phyloP scores from a whole-genome alignment of 192 early-diverging fungal species.

The Backusella circina region DNA sequence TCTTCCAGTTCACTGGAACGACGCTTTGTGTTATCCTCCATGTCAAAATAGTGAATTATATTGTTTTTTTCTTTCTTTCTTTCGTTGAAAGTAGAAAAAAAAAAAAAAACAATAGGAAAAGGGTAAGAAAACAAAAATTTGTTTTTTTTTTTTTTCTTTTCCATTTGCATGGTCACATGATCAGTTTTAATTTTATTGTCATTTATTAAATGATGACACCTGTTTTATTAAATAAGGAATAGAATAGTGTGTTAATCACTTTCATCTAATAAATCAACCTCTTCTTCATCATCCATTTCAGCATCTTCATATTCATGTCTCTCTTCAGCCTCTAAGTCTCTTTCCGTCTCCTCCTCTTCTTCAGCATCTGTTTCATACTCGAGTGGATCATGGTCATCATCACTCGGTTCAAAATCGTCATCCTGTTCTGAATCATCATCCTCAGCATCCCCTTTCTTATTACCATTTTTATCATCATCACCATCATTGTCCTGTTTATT shows the following conservation, averaged over 20 bases:
- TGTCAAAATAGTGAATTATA: conserved; percentile 4
- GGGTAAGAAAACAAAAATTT: neutral
- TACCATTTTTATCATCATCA: neutral
- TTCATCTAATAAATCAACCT: neutral
- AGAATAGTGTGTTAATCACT: neutral
- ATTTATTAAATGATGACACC: neutral
- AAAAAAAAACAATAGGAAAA: neutral
- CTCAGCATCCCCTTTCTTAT: neutral
- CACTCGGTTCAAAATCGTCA: conserved; percentile 11
- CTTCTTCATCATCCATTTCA: neutral
- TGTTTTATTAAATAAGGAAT: neutral
- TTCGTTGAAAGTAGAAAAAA: neutral
- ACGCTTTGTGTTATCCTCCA: conserved; percentile 21
- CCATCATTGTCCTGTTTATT: neutral
- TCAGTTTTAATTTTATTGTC: neutral
- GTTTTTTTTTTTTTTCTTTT: neutral
- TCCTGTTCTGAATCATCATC: conserved; percentile 20
- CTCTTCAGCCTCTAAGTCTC: neutral
- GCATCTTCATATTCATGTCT: neutral
- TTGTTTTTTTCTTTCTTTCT: neutral
- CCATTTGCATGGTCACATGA: neutral
- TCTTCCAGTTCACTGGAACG: conserved; percentile 16
- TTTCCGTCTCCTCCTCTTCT: conserved; percentile 25
- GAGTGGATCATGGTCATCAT: neutral
- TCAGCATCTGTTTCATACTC: conserved; percentile 16